A percentile compares a stretch with the other conserved stretches of the same genome.
Conservation (phyloP, 78 protist species). For the Dictyostelium firmibasis region DNA sequence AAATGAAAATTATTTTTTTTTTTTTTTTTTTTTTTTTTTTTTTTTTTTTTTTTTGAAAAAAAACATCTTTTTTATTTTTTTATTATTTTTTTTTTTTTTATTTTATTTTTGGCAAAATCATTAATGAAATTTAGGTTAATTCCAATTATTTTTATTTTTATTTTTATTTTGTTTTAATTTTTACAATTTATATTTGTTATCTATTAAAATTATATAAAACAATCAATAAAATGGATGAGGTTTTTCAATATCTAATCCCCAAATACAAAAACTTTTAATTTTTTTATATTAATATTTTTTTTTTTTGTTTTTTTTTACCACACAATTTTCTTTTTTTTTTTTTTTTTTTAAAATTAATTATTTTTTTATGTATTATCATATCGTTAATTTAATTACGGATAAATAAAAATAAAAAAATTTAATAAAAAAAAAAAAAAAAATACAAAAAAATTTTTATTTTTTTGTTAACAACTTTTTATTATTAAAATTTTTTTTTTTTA, state of each 20-base stretch:
- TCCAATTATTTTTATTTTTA: too few species aligned
- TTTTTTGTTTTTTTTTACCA: background rate
- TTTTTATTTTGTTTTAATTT: too few species aligned
- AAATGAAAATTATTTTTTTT: background rate
- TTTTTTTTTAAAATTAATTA: too few species aligned
- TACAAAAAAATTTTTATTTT: too few species aligned
- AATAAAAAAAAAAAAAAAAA: background rate
- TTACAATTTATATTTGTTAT: too few species aligned
- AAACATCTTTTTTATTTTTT: background rate
- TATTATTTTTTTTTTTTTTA: background rate
- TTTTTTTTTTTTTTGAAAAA: background rate
- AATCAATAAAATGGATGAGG: background rate
- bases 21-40: too few species aligned
- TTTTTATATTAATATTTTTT: background rate
- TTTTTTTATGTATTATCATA: background rate
- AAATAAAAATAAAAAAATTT: too few species aligned
- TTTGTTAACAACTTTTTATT: too few species aligned
- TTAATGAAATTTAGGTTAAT: background rate
- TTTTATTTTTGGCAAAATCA: background rate
- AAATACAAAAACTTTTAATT: background rate
- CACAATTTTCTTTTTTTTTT: background rate
- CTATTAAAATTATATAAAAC: too few species aligned
- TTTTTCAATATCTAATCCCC: background rate
- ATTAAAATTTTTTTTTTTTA: too few species aligned
- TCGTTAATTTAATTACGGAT: background rate